Evolutionary conservation across 257 asterid genomes (phyloP).

Genomic region (Salvia hispanica): DNA sequence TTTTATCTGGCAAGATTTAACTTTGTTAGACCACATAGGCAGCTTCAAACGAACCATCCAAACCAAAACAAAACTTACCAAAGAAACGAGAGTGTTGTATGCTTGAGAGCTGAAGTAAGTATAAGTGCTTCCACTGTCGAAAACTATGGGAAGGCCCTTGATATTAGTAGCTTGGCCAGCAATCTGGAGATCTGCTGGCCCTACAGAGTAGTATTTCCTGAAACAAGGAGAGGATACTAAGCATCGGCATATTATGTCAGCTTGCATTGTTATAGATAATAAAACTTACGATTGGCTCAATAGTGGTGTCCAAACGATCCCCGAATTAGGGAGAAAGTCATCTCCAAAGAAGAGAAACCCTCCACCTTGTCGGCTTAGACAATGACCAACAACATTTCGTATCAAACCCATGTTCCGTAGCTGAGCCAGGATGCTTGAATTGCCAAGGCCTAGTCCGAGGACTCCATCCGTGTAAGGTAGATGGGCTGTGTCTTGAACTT

Average conservation of each 20-base stretch:
- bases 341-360: conserved; percentile 93
- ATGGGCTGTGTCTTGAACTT: conserved; percentile 50
- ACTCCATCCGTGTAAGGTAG: conserved; percentile 80
- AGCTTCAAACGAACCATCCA: neutral
- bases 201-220: conserved; percentile 61
- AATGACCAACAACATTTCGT: conserved; percentile 77
- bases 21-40: conserved; percentile 21
- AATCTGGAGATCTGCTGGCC: conserved; percentile 50
- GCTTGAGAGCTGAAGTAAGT: conserved; percentile 60
- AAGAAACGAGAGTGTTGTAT: conserved; percentile 45
- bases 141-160: conserved; percentile 51
- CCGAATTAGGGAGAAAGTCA: conserved; percentile 59
- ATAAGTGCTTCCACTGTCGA: conserved; percentile 78
- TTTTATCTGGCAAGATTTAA: conserved; percentile 50
- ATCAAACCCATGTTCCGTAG: conserved; percentile 54
- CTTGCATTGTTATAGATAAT: neutral
- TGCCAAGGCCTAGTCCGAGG: conserved; percentile 88
- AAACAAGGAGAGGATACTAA: conserved; percentile 24
- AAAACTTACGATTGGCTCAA: conserved; percentile 49
- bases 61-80: conserved; percentile 37
- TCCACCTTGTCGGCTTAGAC: conserved; percentile 72
- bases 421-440: conserved; percentile 73
- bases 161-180: conserved; percentile 52
- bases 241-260: neutral
- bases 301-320: conserved; percentile 64